Percentiles rank a stretch among this genome's conserved stretches.
Conservation (phyloP, 2,329 filamentous ascomycete genomes). For the Botrytis tulipae region DNA sequence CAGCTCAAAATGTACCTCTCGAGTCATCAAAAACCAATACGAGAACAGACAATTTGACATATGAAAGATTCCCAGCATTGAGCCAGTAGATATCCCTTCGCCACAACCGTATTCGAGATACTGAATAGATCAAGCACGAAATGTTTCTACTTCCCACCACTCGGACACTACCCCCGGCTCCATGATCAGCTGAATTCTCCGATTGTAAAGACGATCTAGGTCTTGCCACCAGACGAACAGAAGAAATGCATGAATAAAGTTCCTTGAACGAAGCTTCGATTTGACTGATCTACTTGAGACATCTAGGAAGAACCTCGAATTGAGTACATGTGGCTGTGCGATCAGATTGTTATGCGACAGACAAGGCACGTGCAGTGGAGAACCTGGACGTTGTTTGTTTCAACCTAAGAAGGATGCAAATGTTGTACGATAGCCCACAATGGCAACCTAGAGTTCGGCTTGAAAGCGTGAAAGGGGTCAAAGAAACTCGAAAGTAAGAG, state of each 20-base stretch:
- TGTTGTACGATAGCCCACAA: neutral
- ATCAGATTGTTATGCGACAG: neutral
- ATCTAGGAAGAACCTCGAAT: neutral
- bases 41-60: neutral
- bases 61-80: neutral
- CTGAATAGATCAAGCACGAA: neutral
- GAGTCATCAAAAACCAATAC: neutral
- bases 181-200: neutral
- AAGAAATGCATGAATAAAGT: neutral
- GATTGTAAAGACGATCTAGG: neutral
- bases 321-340: neutral
- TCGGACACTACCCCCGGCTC: neutral
- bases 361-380: neutral
- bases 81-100: neutral
- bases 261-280: neutral
- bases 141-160: neutral
- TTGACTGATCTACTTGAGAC: neutral
- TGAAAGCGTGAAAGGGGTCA: neutral
- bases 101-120: neutral
- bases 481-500: neutral
- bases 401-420: neutral
- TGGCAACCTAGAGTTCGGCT: neutral
- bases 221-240: slow-evolving; percentile 4
- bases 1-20: neutral
- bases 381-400: neutral